Evolutionary conservation across 2,329 filamentous ascomycete genomes (phyloP), one percentile per base, ranked within the genome.

Genomic region (Macrophomina pseudophaseolina): DNA sequence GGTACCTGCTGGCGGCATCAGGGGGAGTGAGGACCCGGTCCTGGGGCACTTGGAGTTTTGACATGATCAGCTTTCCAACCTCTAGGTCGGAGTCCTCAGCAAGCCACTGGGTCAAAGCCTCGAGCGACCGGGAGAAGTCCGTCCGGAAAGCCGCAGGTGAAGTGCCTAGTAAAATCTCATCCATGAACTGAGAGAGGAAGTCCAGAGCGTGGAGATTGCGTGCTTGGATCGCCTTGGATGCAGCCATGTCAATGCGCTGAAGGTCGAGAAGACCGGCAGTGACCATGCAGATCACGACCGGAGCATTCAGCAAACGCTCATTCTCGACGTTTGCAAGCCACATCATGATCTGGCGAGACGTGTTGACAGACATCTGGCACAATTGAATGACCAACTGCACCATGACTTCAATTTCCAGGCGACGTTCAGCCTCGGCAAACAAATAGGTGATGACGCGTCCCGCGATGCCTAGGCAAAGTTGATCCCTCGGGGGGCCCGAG

Each of bases 101-200:
- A 40, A 97, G 86, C 93, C 93, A 97, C 54, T 87, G 82, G 81
- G 91, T 94, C 48, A 95, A 89, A 54, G 89, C 90, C 70, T 94
- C 90, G 65, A 97, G 84, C 66, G 92, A 96, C 69, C 88, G 86
- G 6, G 92, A 89, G 74, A 97, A 96, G 79, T 98, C 93, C 1
- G 93, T 89, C 72, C 93, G 91, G 56, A 97, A 82, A 1, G 91
- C 91, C 46, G 90, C 86, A 0, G 93, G 92, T 52, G 89, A 88
- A 56, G 93, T 91, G 71, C 88, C 91, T 59, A 97, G 86, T 8
- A 97, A 81, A 0, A 94, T 87, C 51, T 92, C 87, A 70, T 95
- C 91, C 69, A 97, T 83, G 51, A 97, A 83, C 51, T 89, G 88
- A 62, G 90, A 88, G n/a, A 98, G 84, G 75, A 97, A 91, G 66